Evolutionary conservation across 192 early-diverging fungal species (phyloP), one percentile per base, ranked within the genome.

Genomic region (Phlyctochytrium planicorne): DNA sequence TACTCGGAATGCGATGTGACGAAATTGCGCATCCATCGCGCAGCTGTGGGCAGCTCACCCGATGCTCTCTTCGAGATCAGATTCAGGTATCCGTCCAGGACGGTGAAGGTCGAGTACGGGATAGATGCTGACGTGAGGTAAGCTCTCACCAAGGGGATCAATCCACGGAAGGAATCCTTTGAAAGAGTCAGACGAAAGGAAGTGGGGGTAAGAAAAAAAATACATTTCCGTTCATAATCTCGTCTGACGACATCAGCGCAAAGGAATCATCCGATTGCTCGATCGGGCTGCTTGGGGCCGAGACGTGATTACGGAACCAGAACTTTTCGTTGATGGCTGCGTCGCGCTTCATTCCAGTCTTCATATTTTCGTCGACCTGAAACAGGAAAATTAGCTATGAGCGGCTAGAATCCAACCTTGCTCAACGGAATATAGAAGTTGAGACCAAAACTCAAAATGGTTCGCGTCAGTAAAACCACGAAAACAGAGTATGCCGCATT

Each of bases 381-480:
- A 56, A 24, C 34, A 65, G 17, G 47, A 53, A 30, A 29, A 66
- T 16, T 23, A 64, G 1, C 0, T 2, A 33, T 35, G 17, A 0
- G 32, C 3, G 34, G 3, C 52, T 52, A 29, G 24, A 27, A 17
- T 30, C 35, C 75, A n/a, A 92, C 91, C 83, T 95, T 94, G 61
- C 92, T 92, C 27, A 99, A 84, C 0, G 95, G 94, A 61, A 95
- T 93, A 83, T 99, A 99, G 69, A 99, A 88, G 80, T 97, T 95
- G 65, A 96, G 84, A 62, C 90, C 86, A 72, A 92, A 96, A 63
- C 88, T 87, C 35, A 95, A 80, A 55, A 99, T 88, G 12, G 91
- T 90, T 24, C 95, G 82, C 3, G 94, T 90, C 61, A 97, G 82
- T 14, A 99, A 83, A 23, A 96, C 93, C 65, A 94, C 90, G 75